Base-by-base conservation (phyloP, 2,329 filamentous ascomycete genomes). In the Lasiodiplodia theobromae region DNA sequence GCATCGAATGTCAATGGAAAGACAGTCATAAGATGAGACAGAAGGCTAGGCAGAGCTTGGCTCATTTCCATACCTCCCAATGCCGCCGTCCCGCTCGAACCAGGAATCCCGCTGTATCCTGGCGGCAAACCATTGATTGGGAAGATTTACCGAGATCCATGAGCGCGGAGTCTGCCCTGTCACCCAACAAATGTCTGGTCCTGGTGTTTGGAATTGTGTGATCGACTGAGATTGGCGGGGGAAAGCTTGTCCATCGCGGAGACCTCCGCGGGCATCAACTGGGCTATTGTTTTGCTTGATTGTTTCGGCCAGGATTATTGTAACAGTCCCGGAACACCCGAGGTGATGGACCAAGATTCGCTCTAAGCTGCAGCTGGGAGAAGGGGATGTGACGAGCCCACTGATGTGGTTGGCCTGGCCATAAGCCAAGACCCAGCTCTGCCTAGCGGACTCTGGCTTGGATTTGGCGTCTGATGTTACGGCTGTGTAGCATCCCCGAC, bases 151-250 rank as follows among this genome's bases (percentile, higher is more conserved):
- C 60, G 44, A 64, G 60, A 64, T 64, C 60, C 60, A 38, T 52
- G 31, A 51, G 28, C 7, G 40, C 11, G 58, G 44, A 63, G 40
- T 25, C 28, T 52, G 47, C 60, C 47, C 52, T 25, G 21, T 64
- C 34, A 8, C 23, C 40, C 25, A 63, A 44, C 25, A 31, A 25
- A 64, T 52, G 18, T 49, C 44, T 52, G 60, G 44, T 21, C 60
- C 60, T 52, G 60, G 28, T 64, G 60, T 64, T 38, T 64, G 60
- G 60, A 64, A 52, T 38, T n/a, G 47, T 49, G 60, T 38, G 60
- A 64, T 64, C 60, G 60, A 52, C 60, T 38, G 28, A 52, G 12
- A 31, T 52, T 64, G 60, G 28, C 47, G 47, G 60, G 60, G 60
- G 60, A 21, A 25, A 52, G 60, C 60, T 34, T 64, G 60, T 38